Conservation (phyloP, 2,329 filamentous ascomycete species). For the Myriangium duriaei region DNA sequence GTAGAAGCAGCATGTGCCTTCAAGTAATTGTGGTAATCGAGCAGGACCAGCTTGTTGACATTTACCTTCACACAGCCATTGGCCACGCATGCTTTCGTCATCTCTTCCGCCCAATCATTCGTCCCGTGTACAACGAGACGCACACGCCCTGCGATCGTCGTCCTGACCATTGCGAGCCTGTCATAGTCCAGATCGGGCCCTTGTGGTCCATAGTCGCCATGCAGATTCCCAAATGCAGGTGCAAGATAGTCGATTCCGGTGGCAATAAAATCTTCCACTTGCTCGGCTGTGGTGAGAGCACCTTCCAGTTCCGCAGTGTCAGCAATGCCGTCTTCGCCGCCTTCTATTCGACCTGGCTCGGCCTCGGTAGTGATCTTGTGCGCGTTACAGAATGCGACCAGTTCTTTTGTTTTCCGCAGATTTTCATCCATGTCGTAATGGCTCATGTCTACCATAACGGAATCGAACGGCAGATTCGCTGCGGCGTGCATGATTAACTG, state of each 20-base stretch:
- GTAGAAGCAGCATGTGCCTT: slow-evolving; percentile 15
- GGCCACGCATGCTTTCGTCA: slow-evolving; percentile 40
- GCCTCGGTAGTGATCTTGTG: slow-evolving; percentile 22
- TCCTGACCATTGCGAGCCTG: slow-evolving; percentile 6
- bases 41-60: slow-evolving; percentile 42
- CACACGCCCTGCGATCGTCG: slow-evolving; percentile 25
- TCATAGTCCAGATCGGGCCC: slow-evolving; percentile 22
- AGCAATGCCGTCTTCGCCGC: slow-evolving; percentile 22
- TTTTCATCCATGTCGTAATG: slow-evolving; percentile 23
- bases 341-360: slow-evolving; percentile 22
- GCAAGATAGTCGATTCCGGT: slow-evolving; percentile 22
- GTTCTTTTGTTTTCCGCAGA: slow-evolving; percentile 18
- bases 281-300: slow-evolving; percentile 19
- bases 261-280: slow-evolving; percentile 19
- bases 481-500: slow-evolving; percentile 17
- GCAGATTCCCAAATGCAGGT: slow-evolving; percentile 22
- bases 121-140: slow-evolving; percentile 45
- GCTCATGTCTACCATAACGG: slow-evolving; percentile 25
- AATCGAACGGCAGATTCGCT: slow-evolving; percentile 18
- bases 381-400: slow-evolving; percentile 19
- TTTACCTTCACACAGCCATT: slow-evolving; percentile 45
- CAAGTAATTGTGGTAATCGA: slow-evolving; percentile 21
- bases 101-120: slow-evolving; percentile 39
- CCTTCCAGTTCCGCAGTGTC: slow-evolving; percentile 20
- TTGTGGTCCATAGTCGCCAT: slow-evolving; percentile 21